These are phyloP conservation scores for Backusella macrospora DNA, from an alignment of 192 early-diverging fungal species.

Conservation along the genomic window DNA sequence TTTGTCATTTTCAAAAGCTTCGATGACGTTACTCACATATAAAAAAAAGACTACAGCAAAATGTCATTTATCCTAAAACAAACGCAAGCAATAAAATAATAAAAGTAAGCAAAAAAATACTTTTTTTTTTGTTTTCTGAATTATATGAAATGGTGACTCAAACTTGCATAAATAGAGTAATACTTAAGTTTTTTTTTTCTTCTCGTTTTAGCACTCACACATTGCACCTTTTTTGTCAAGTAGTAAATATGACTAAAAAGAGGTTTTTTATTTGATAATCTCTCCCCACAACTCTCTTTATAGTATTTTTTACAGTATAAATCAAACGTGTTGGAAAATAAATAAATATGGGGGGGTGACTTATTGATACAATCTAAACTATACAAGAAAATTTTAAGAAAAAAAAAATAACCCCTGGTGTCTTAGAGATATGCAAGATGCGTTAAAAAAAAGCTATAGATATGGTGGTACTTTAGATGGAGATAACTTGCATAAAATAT, in stretches of 20 bases:
- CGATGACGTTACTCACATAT: constrained; percentile 2
- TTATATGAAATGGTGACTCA: constrained; percentile 8
- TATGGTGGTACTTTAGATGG: background rate
- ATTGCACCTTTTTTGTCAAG: constrained; percentile 14
- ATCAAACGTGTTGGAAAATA: background rate
- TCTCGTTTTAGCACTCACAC: constrained; percentile 7
- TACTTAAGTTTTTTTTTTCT: constrained; percentile 5
- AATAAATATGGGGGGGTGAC: background rate
- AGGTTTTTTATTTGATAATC: background rate
- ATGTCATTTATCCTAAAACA: background rate
- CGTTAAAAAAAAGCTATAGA: background rate
- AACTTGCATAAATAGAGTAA: constrained; percentile 4
- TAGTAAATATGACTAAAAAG: constrained; percentile 11
- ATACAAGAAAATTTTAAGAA: constrained; percentile 10
- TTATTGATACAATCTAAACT: background rate
- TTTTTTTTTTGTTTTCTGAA: constrained; percentile 14
- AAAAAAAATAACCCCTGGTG: background rate
- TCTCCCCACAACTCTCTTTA: constrained; percentile 11
- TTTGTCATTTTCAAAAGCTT: constrained; percentile 2
- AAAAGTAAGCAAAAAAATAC: background rate
- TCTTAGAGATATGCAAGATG: background rate
- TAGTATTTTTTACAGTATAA: constrained; percentile 1
- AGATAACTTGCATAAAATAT: no score
- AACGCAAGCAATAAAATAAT: background rate
- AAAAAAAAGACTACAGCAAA: background rate